Evolutionary conservation across 345 rosid species (phyloP).

Genomic region (Gossypium turneri): DNA sequence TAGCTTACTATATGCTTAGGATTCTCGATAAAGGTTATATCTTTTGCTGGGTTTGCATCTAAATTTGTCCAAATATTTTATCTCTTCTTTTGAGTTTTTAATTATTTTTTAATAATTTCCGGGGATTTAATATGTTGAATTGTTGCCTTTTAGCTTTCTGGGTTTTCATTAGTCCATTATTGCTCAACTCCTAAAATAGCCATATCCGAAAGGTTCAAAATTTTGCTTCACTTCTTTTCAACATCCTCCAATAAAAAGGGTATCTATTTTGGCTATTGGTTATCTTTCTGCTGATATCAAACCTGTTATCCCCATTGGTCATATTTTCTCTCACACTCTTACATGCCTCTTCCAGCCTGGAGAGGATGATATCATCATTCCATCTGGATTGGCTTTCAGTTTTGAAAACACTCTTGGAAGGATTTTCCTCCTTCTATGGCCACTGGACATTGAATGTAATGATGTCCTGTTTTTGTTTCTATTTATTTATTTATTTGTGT

Average conservation of each 20-base stretch:
- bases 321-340: conserved; percentile 2
- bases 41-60: neutral
- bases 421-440: neutral
- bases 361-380: conserved; percentile 10
- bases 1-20: neutral
- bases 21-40: neutral
- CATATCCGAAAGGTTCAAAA: neutral
- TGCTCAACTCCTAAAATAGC: neutral
- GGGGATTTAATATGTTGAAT: conserved; percentile 5
- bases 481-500: neutral
- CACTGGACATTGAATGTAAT: neutral
- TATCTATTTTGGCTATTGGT: conserved; percentile 10
- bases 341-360: neutral
- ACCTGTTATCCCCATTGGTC: conserved; percentile 2
- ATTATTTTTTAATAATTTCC: neutral
- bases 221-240: neutral
- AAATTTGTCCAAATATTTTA: conserved; percentile 1
- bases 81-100: neutral
- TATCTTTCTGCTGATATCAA: neutral
- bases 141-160: conserved; percentile 15
- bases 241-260: conserved; percentile 2
- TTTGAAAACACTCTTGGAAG: neutral
- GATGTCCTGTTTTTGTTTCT: neutral
- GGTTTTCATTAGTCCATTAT: conserved; percentile 24
- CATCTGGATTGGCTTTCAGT: neutral